Conservation (phyloP, 1,284 basidiomycete genomes). For the Boletus sp. region DNA sequence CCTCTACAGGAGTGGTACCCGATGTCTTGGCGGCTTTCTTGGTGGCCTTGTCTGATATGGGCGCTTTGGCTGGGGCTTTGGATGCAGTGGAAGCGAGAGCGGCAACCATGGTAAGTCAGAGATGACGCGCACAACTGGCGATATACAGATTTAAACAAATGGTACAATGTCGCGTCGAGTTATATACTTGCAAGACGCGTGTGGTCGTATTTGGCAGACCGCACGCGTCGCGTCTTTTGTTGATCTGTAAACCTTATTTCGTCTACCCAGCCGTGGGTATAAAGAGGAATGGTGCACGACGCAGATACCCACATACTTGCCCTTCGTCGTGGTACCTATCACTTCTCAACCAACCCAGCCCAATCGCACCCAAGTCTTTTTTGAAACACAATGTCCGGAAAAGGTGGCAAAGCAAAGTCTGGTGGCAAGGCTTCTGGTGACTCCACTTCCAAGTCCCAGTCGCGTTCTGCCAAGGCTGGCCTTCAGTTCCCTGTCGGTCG, state of each 20-base stretch:
- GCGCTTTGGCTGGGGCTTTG: constrained; percentile 78
- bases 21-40: constrained; percentile 79
- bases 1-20: constrained; percentile 48
- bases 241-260: constrained; percentile 35
- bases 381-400: constrained; percentile 43
- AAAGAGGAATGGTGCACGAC: constrained; percentile 18
- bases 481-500: constrained; percentile 82
- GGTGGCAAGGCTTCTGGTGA: constrained; percentile 51
- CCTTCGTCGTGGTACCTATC: constrained; percentile 7
- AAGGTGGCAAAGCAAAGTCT: constrained; percentile 58
- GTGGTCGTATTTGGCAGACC: constrained; percentile 42
- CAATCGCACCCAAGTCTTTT: neutral
- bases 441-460: constrained; percentile 48
- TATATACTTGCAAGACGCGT: constrained; percentile 32
- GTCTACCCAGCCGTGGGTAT: constrained; percentile 23
- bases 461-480: constrained; percentile 82
- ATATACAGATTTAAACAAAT: too few relatives aligned
- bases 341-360: neutral
- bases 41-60: constrained; percentile 71
- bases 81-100: constrained; percentile 60
- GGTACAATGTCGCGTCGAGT: constrained; percentile 12
- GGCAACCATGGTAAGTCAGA: constrained; percentile 15
- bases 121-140: constrained; percentile 3
- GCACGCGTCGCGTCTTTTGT: constrained; percentile 34
- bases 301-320: constrained; percentile 6